phyloP scores from a whole-genome alignment of 768 basidiomycete species.

The Cystofilobasidium macerans region DNA sequence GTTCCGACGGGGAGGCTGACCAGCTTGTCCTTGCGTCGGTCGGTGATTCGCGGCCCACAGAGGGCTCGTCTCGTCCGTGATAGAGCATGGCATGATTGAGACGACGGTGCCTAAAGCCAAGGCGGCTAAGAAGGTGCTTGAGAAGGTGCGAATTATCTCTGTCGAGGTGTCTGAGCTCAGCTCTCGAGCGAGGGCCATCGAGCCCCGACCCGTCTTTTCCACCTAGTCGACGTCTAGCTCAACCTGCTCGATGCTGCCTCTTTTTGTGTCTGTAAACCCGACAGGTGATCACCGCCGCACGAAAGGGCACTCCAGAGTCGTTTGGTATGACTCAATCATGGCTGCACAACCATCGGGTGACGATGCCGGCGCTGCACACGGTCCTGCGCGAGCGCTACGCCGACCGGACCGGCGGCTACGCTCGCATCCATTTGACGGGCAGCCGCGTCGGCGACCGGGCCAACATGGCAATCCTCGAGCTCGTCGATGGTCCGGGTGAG shows the following conservation, averaged over 20 bases:
- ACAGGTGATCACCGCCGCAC: conserved; percentile 76
- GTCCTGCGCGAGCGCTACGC: conserved; percentile 71
- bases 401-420: conserved; percentile 80
- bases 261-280: neutral
- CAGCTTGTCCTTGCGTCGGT: neutral
- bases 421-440: conserved; percentile 84
- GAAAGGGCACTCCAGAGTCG: conserved; percentile 50
- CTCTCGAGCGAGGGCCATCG: too few species aligned
- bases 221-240: neutral
- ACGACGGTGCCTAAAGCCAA: conserved; percentile 93
- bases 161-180: too few species aligned
- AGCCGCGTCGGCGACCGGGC: conserved; percentile 84
- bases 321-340: neutral
- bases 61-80: conserved; percentile 83
- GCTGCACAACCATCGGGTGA: conserved; percentile 44
- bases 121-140: conserved; percentile 45
- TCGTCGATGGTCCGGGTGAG: conserved; percentile 91
- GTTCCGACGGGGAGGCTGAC: too few species aligned
- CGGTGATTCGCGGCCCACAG: conserved; percentile 47
- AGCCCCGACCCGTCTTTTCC: too few species aligned
- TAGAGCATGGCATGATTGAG: conserved; percentile 90
- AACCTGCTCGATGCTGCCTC: neutral
- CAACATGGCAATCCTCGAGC: conserved; percentile 75
- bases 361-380: conserved; percentile 72
- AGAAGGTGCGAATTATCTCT: neutral